phyloP scores from a whole-genome alignment of 306 rosid species.

The Crotalaria pallida region DNA sequence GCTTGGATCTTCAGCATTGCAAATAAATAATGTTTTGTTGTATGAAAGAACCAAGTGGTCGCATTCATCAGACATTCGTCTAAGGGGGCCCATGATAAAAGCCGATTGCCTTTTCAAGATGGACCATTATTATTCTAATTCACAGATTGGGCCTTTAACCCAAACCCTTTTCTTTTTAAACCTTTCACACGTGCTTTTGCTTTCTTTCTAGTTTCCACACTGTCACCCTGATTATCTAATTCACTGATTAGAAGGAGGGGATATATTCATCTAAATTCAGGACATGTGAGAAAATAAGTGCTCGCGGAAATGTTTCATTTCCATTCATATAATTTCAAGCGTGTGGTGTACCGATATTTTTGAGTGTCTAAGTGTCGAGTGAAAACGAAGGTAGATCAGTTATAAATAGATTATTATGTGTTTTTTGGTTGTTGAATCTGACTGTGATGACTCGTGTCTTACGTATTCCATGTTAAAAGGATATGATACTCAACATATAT shows the following conservation, averaged over 20 bases:
- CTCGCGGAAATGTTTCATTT: not conserved
- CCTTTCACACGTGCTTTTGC: conserved; percentile 13
- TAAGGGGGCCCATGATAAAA: conserved; percentile 32
- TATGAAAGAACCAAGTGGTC: conserved; percentile 18
- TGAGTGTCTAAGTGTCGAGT: too few species aligned
- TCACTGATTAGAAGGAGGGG: too few species aligned
- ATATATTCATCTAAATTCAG: not conserved
- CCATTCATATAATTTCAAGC: too few species aligned
- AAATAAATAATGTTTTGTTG: conserved; percentile 18
- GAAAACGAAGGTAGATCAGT: too few species aligned
- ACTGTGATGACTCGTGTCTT: too few species aligned
- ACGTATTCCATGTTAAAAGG: too few species aligned
- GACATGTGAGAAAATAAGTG: not conserved
- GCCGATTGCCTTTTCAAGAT: conserved; percentile 10
- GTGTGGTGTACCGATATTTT: too few species aligned
- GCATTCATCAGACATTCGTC: conserved; percentile 27
- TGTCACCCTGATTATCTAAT: not conserved
- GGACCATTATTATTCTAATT: not conserved
- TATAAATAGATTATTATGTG: too few species aligned
- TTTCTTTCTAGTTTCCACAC: not conserved
- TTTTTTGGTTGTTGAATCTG: too few species aligned
- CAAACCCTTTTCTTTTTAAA: not conserved
- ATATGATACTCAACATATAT: too few species aligned
- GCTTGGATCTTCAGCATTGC: conserved; percentile 3
- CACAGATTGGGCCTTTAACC: conserved; percentile 1